Conservation (phyloP, 805 yeast genomes). For the Candida ascalaphidarum region DNA sequence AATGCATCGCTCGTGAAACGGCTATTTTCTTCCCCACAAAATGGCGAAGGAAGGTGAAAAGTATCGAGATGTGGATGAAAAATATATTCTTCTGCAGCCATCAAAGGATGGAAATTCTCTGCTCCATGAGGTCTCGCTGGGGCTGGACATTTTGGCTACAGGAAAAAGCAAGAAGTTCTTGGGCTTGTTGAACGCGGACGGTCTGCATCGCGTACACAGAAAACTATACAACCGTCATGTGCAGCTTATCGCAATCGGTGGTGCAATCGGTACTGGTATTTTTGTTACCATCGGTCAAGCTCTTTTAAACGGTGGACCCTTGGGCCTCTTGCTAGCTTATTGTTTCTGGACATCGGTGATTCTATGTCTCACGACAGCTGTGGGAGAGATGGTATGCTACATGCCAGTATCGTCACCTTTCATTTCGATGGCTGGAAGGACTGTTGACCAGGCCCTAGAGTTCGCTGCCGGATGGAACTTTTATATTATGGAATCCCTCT, state of each 20-base stretch:
- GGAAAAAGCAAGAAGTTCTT: too few species aligned
- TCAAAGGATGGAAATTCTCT: too few species aligned
- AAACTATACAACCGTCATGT: too few species aligned
- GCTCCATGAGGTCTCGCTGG: too few species aligned
- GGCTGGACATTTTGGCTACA: too few species aligned
- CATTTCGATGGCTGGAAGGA: conserved; percentile 28
- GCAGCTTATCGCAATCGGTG: conserved; percentile 14
- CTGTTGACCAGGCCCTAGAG: conserved; percentile 29
- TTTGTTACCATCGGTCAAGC: conserved; percentile 27
- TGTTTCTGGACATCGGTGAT: conserved; percentile 24
- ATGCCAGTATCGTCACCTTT: conserved; percentile 29
- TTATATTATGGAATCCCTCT: conserved; percentile 35
- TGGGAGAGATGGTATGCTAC: conserved; percentile 30
- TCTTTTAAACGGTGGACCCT: conserved; percentile 24
- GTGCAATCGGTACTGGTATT: conserved; percentile 21
- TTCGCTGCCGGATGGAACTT: conserved; percentile 26
- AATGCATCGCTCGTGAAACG: too few species aligned
- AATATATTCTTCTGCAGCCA: too few species aligned
- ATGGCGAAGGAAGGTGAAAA: too few species aligned
- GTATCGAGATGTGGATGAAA: too few species aligned
- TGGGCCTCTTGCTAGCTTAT: conserved; percentile 23
- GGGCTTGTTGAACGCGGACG: too few species aligned
- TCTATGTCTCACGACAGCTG: conserved; percentile 23
- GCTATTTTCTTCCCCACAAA: too few species aligned
- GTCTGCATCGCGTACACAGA: too few species aligned